Percentiles rank a stretch among this genome's conserved stretches.
Evolutionary conservation across 257 asterid genomes (phyloP).

Genomic region (Ehretia macrophylla): DNA sequence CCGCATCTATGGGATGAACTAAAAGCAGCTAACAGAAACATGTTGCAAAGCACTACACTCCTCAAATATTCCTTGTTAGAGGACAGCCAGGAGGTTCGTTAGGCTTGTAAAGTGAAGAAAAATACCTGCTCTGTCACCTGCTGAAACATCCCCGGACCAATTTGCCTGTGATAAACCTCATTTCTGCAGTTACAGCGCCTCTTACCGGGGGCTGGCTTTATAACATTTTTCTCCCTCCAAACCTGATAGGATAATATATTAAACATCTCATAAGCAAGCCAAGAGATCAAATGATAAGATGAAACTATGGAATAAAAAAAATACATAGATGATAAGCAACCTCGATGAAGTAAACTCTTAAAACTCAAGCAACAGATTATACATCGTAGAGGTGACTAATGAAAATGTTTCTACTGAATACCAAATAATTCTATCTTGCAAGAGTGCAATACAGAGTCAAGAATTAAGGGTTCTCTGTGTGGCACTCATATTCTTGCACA

Average conservation of each 20-base stretch:
- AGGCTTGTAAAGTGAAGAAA: neutral
- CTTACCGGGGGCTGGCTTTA: slow-evolving; percentile 95
- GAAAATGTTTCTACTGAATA: neutral
- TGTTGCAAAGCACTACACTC: neutral
- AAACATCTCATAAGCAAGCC: slow-evolving; percentile 5
- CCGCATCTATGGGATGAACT: neutral
- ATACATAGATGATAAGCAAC: neutral
- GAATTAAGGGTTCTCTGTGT: neutral
- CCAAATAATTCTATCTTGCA: neutral
- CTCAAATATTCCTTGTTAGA: neutral
- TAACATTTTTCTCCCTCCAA: slow-evolving; percentile 90
- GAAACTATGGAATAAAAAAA: neutral
- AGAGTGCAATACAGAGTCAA: too few relatives aligned
- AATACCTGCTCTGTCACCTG: slow-evolving; percentile 99
- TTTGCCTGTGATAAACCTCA: slow-evolving; percentile 97
- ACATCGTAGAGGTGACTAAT: neutral
- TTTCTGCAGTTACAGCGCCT: slow-evolving; percentile 96
- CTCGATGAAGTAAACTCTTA: neutral
- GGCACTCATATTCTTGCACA: neutral
- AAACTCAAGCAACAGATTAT: neutral
- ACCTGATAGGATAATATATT: slow-evolving; percentile 42
- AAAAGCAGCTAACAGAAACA: neutral
- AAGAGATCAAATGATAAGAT: neutral
- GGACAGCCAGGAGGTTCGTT: neutral
- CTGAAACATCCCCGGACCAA: slow-evolving; percentile 99